Evolutionary conservation across 1,284 basidiomycete species (phyloP), one percentile per base, ranked within the genome.

Genomic region (Ganoderma boninense): DNA sequence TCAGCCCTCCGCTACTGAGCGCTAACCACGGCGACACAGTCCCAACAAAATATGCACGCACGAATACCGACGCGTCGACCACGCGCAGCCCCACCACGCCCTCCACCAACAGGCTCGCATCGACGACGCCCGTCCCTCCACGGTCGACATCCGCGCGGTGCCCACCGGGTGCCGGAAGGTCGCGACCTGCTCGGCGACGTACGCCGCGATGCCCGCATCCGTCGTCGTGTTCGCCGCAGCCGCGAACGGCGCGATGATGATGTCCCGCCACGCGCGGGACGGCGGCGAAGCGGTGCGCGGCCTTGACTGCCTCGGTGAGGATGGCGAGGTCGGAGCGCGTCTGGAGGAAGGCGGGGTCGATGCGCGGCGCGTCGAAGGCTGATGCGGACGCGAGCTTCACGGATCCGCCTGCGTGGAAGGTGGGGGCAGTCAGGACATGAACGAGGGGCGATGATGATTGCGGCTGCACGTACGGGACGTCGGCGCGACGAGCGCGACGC

Each of bases 331-430:
- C 77, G 7, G 75, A 35, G 57, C 72, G 74, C 43, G 72, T 68
- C 1, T 56, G 59, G 20, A 78, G 65, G 46, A 74, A 67, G 11
- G 63, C 67, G 0, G 74, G 65, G 66, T 77, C 73, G 64, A 79
- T 76, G 26, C 74, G 32, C 3, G 78, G 77, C 26, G 70, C 20
- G 46, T 62, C 70, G 61, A 76, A 75, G 1, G 75, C 71, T 52
- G 74, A 67, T n/a, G 65, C 67, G 23, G 74, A 73, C 64, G 71
- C 71, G 56, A 79, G 70, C 4, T 66, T 71, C n/a, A 79, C 66
- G 23, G 70, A 72, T 1, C 78, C 78, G 20, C 78, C 74, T 75
- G 61, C n/a, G n/a, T n/a, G n/a, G n/a, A n/a, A n/a, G n/a, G n/a
- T n/a, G n/a, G n/a, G n/a, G n/a, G n/a, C n/a, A n/a, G n/a, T n/a